These are phyloP conservation scores for Dipteronia dyeriana DNA, from an alignment of 345 rosid species.

Conservation along the genomic window DNA sequence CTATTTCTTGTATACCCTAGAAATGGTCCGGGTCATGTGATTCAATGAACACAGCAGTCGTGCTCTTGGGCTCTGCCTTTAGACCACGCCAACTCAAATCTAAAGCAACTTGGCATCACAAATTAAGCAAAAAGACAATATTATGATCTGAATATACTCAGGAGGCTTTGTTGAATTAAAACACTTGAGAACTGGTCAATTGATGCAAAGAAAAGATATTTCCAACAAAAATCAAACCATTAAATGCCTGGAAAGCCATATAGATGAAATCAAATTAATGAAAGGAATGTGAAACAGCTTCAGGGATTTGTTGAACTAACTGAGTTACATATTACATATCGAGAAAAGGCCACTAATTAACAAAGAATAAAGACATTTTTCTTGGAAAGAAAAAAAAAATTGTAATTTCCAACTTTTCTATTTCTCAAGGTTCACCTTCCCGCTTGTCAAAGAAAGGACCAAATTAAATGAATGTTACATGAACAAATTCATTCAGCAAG, in stretches of 20 bases:
- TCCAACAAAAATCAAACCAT: neutral
- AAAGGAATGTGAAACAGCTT: neutral
- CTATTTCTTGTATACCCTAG: slow-evolving; percentile 18
- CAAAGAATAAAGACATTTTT: slow-evolving; percentile 5
- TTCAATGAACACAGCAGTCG: slow-evolving; percentile 10
- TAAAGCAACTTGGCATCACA: slow-evolving; percentile 17
- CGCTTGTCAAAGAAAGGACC: slow-evolving; percentile 23
- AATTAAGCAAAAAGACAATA: neutral
- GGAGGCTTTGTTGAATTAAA: neutral
- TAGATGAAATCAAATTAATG: neutral
- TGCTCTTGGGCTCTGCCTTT: slow-evolving; percentile 5
- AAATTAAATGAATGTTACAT: slow-evolving; percentile 24
- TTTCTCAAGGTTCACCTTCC: slow-evolving; percentile 24
- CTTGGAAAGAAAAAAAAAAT: neutral
- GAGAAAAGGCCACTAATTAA: neutral
- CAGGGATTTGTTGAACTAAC: neutral
- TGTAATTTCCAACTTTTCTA: slow-evolving; percentile 18
- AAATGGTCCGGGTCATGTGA: slow-evolving; percentile 27
- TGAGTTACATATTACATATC: neutral
- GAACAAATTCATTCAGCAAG: slow-evolving; percentile 36
- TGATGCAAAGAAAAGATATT: neutral
- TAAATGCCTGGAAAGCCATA: neutral
- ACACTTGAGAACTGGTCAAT: neutral
- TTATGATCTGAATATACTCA: neutral
- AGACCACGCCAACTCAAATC: slow-evolving; percentile 22